Base-by-base conservation (phyloP, 2,329 filamentous ascomycete species). In the Penicillium janthinellum region DNA sequence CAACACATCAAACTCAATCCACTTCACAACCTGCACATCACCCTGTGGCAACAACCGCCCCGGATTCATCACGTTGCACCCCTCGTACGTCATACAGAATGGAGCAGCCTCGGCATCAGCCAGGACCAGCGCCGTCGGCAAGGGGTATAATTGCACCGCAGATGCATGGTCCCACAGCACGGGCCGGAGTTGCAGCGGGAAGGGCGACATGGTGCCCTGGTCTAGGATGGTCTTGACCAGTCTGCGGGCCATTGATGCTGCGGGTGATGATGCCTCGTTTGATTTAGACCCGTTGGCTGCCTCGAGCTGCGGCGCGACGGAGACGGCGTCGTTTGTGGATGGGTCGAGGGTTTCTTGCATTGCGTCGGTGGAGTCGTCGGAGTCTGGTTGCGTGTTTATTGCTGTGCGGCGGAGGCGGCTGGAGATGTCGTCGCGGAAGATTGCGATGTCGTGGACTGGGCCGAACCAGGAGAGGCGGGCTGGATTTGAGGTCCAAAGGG, bases 31-130 rank as follows among this genome's bases (percentile, higher is more conserved):
- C 4, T 88, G 87, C 64, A 86, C 85, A 55, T 88, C 83, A 0
- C 88, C 89, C 0, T 85, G 80, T 0, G 91, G 87, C 25, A 96
- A 83, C 52, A 99, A 76, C 51, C 84, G 83, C 5, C 92, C 92
- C 0, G 95, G 93, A 73, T 99, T 99, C 85, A 99, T 88, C 37
- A 97, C 93, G 78, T 95, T 91, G 71, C 95, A 98, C 0, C 93
- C 94, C 76, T 96, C 94, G 71, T 98, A 98, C 14, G 91, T 96
- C 64, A 97, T 81, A 56, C 89, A 90, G 71, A 96, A 99, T 0
- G 92, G 84, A 14, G 90, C 88, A 10, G 89, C 88, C 44, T 93
- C 91, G 0, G 89, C 82, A 77, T 99, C 95, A 1, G 92, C 88
- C 4, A 99, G 78, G 15, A 96, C 86, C 70, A 98, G 81, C 0